phyloP scores from a whole-genome alignment of 2,329 filamentous ascomycete species.

The Clonostachys chloroleuca region DNA sequence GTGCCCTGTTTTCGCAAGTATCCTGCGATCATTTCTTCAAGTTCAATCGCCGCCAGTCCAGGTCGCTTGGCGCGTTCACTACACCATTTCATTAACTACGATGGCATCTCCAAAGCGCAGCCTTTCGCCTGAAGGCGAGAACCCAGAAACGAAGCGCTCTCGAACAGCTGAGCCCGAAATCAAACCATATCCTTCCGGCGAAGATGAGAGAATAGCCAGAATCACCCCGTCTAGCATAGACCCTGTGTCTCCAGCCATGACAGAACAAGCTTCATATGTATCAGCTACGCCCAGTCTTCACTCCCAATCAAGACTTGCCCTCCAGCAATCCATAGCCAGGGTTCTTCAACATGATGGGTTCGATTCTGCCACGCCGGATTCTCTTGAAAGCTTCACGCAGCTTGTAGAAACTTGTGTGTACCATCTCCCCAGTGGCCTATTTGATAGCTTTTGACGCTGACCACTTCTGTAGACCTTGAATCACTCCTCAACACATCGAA shows the following conservation, averaged over 20 bases:
- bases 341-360: slow-evolving; percentile 56
- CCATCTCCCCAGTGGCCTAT: neutral
- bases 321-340: slow-evolving; percentile 52
- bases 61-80: too few relatives aligned
- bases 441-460: neutral
- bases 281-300: slow-evolving; percentile 20
- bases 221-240: too few relatives aligned
- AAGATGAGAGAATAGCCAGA: too few relatives aligned
- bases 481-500: slow-evolving; percentile 44
- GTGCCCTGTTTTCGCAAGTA: too few relatives aligned
- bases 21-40: too few relatives aligned
- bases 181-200: too few relatives aligned
- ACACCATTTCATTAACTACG: neutral
- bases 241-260: too few relatives aligned
- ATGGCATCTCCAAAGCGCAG: slow-evolving; percentile 27
- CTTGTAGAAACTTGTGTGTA: slow-evolving; percentile 53
- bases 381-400: slow-evolving; percentile 52
- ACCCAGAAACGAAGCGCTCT: slow-evolving; percentile 21
- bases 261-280: slow-evolving; percentile 1
- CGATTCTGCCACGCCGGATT: slow-evolving; percentile 45
- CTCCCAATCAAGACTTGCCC: slow-evolving; percentile 24
- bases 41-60: too few relatives aligned
- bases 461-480: slow-evolving; percentile 35
- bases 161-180: slow-evolving; percentile 4
- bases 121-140: slow-evolving; percentile 18